Evolutionary conservation across 305 asterid species (phyloP), one percentile per base, ranked within the genome.

Genomic region (Fraxinus ornus): DNA sequence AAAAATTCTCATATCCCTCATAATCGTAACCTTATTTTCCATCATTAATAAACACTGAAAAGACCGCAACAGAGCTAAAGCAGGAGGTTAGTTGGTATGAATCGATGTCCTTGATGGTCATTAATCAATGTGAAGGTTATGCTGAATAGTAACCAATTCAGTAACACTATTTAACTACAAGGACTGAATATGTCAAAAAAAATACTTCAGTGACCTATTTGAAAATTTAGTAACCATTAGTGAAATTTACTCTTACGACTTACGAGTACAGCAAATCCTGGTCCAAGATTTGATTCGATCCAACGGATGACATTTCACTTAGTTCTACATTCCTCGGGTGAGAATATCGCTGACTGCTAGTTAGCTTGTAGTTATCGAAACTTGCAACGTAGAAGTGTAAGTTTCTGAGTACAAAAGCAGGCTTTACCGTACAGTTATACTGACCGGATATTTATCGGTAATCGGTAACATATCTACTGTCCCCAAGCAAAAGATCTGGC

Each of bases 391-490:
- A 66, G 74, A 66, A 24, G 12, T 26, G 74, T 12, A 12, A 26
- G 74, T 66, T 66, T 66, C 74, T 66, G 36, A 28, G 36, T 26
- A 26, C 26, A 26, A 26, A 12, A 10, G 33, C 36, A 66, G 74
- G 8, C 74, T 66, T 64, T 66, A 28, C 74, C 74, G 74, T 66
- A 66, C 74, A 66, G n/a, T 66, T 9, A 26, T 2, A 66, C 74
- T 66, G 74, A 66, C 74, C 74, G 36, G 74, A 66, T 66, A 7
- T 26, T 66, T 66, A 66, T 66, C 17, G 74, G 74, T 66, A 66
- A 66, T 66, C 74, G 74, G 74, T 66, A 66, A 66, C 74, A 66
- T 66, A 26, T 32, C 74, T 26, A 66, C 74, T 66, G 74, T 66
- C 74, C 33, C 35, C 5, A 66, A 66, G 36, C 74, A 66, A 66